These are phyloP conservation scores for Paramecium primaurelia DNA, from an alignment of 73 alveolate species.

Conservation along the genomic window DNA sequence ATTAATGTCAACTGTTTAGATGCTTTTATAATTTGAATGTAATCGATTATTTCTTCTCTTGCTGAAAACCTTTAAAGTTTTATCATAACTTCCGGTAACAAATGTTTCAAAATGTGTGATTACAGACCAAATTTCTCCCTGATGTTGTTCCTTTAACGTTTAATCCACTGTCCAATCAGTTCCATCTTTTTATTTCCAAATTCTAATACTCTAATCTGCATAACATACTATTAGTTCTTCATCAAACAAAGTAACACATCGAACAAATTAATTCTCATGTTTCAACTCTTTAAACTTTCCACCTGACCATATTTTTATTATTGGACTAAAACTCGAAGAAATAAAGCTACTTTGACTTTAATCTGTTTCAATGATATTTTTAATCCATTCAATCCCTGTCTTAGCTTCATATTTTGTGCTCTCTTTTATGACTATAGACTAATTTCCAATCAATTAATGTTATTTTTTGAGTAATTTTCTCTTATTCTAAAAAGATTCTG, in stretches of 20 bases:
- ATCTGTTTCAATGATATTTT: neutral
- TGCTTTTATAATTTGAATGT: neutral
- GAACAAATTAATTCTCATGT: neutral
- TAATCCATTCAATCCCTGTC: neutral
- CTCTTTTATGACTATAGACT: neutral
- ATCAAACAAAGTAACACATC: neutral
- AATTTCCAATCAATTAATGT: neutral
- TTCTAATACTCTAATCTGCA: neutral
- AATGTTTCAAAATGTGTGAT: neutral
- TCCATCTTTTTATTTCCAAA: neutral
- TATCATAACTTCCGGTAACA: neutral
- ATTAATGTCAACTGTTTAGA: neutral
- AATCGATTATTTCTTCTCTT: neutral
- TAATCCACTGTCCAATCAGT: neutral
- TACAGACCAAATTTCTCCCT: neutral
- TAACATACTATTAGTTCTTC: neutral
- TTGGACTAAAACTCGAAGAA: neutral
- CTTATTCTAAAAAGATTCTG: neutral
- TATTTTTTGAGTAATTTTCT: neutral
- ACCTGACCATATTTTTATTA: neutral
- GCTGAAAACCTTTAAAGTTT: neutral
- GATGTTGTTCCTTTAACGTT: neutral
- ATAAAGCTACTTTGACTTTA: neutral
- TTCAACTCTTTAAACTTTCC: neutral
- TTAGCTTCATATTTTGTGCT: neutral